Percentiles rank a stretch among this genome's conserved stretches.
Conservation (phyloP, 192 early-diverging fungal genomes). For the Mortierella alpina region DNA sequence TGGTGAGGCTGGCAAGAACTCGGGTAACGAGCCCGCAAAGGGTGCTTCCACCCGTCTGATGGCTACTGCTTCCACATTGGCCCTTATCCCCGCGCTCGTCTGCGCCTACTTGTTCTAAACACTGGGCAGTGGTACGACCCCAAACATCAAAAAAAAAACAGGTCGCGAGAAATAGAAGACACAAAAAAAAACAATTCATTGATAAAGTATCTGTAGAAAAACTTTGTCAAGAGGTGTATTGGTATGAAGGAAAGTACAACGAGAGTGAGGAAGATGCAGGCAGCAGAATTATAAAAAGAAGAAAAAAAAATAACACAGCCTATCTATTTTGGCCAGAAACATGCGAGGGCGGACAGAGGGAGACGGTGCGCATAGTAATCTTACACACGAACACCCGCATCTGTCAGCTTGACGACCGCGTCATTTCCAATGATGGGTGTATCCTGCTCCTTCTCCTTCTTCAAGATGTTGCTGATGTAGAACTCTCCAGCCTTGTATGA, state of each 20-base stretch:
- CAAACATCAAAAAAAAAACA: neutral
- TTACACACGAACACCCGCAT: conserved; percentile 44
- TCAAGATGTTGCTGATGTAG: conserved; percentile 90
- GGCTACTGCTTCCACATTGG: neutral
- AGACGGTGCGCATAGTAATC: neutral
- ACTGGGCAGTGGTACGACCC: neutral
- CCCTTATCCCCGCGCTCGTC: conserved; percentile 16
- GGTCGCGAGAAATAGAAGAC: neutral
- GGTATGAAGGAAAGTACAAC: neutral
- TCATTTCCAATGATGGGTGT: conserved; percentile 39
- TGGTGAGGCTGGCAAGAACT: conserved; percentile 5
- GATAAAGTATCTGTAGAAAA: neutral
- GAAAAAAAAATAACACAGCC: neutral
- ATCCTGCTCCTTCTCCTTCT: conserved; percentile 54
- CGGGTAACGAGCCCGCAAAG: neutral
- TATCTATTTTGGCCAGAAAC: neutral
- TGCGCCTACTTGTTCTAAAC: conserved; percentile 30
- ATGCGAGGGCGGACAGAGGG: neutral
- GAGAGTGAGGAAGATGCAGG: neutral
- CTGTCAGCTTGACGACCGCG: conserved; percentile 45
- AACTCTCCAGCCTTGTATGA: conserved; percentile 99
- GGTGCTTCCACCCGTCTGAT: conserved; percentile 1
- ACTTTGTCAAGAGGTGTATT: no score
- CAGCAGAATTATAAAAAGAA: neutral
- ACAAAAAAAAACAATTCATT: conserved; percentile 3